Evolutionary conservation across 345 rosid species (phyloP), one percentile per base, ranked within the genome.

Genomic region (Gossypium herbaceum): DNA sequence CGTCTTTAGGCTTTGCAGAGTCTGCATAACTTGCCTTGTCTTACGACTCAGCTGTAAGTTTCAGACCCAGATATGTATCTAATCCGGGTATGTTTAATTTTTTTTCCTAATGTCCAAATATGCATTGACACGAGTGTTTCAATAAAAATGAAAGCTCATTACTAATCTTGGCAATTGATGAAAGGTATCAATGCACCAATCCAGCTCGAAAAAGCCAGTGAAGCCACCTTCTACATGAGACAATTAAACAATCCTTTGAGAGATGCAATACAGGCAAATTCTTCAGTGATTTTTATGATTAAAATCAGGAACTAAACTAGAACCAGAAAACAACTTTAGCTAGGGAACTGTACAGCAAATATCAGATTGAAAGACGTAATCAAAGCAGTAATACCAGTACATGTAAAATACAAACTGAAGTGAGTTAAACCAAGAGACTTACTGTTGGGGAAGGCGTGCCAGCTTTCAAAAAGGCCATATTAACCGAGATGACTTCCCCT

Each of bases 361-460:
- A 41, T 41, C 27, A 16, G 27, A 41, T 50, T 41, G 68, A 41
- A 64, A 64, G 50, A n/a, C 13, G n/a, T 63, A 63, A 63, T 39
- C 3, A 12, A 3, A 63, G 13, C 41, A 63, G 15, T 9, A n/a
- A 11, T 41, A 34, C 68, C 41, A 15, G 50, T n/a, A 34, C 2
- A 34, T 34, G 41, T 34, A 34, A 34, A 34, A 34, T 34, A 34
- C 41, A 64, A n/a, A 41, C 15, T 9, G 3, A 12, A 27, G 11
- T 10, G 15, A 34, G 12, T 17, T 64, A 16, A 12, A 65, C 7
- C 13, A 9, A 5, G 9, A 43, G 3, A 76, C 86, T 84, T 83
- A 94, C 98, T 8, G 96, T 89, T 34, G 99, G 97, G 70, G 98
- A 89, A 45, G 98, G 98, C 6, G 91, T 95, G 81, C 98, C 99